Conservation (phyloP, 345 rosid species). For the Acer yangbiense region DNA sequence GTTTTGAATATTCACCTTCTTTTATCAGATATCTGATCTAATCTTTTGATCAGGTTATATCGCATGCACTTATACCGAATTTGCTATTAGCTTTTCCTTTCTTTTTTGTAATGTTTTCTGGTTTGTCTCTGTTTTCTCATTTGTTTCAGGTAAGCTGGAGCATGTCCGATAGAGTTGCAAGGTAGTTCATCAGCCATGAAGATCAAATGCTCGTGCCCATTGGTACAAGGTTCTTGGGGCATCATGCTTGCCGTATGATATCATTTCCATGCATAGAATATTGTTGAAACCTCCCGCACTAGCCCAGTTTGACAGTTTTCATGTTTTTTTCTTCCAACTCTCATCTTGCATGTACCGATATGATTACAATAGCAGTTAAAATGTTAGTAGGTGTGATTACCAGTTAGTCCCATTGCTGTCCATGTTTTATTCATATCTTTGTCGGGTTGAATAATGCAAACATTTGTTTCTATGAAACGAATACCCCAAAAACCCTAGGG, state of each 20-base stretch:
- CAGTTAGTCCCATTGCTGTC: too few species aligned
- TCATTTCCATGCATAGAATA: background rate
- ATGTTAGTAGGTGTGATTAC: too few species aligned
- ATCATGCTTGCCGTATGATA: background rate
- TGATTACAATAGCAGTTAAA: background rate
- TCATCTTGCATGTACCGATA: background rate
- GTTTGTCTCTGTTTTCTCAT: background rate
- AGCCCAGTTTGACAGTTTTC: background rate
- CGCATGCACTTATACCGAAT: background rate
- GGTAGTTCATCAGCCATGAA: background rate
- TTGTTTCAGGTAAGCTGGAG: slow-evolving; percentile 1
- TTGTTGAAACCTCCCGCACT: background rate
- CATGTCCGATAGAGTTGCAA: too few species aligned
- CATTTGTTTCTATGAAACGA: too few species aligned
- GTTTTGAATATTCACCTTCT: background rate
- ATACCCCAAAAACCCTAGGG: too few species aligned
- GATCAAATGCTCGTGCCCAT: background rate
- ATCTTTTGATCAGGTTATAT: background rate
- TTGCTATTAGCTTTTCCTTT: background rate
- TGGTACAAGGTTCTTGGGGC: background rate
- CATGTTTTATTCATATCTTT: too few species aligned
- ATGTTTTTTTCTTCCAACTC: background rate
- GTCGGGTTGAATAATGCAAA: too few species aligned
- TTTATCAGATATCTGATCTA: background rate
- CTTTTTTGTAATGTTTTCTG: background rate